phyloP scores from a whole-genome alignment of 2,329 filamentous ascomycete species.

The Neofusicoccum laricinum region DNA sequence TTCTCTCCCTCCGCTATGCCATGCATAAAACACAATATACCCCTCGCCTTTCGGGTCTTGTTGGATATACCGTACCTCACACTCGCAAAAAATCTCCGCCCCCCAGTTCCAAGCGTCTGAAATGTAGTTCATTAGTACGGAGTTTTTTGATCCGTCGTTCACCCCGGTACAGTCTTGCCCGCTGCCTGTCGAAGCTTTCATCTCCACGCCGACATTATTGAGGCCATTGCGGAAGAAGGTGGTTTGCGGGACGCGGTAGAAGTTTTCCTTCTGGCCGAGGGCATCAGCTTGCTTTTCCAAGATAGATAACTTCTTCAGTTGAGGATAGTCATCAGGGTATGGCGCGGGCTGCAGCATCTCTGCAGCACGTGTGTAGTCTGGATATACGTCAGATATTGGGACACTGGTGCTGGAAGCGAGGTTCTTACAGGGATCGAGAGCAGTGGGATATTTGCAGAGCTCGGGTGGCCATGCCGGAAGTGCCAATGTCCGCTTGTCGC shows the following conservation, averaged over 20 bases:
- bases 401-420: not conserved
- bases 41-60: conserved; percentile 50
- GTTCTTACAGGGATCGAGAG: conserved; percentile 50
- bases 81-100: conserved; percentile 67
- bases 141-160: conserved; percentile 68
- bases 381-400: not conserved
- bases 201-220: conserved; percentile 63
- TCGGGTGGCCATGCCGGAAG: conserved; percentile 60
- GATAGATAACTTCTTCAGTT: conserved; percentile 56
- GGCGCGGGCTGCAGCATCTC: conserved; percentile 57
- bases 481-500: conserved; percentile 53
- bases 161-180: conserved; percentile 63
- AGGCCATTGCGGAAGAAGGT: conserved; percentile 60
- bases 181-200: conserved; percentile 58
- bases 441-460: conserved; percentile 42
- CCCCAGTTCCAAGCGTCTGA: conserved; percentile 71
- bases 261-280: conserved; percentile 52
- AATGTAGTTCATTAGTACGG: conserved; percentile 64
- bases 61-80: conserved; percentile 62
- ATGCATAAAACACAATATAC: conserved; percentile 63
- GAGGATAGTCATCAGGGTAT: conserved; percentile 59
- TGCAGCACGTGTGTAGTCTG: conserved; percentile 58
- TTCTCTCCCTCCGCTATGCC: conserved; percentile 59
- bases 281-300: conserved; percentile 56
- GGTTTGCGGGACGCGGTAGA: conserved; percentile 58